Conservation (phyloP, 345 rosid species). For the Gossypium raimondii region DNA sequence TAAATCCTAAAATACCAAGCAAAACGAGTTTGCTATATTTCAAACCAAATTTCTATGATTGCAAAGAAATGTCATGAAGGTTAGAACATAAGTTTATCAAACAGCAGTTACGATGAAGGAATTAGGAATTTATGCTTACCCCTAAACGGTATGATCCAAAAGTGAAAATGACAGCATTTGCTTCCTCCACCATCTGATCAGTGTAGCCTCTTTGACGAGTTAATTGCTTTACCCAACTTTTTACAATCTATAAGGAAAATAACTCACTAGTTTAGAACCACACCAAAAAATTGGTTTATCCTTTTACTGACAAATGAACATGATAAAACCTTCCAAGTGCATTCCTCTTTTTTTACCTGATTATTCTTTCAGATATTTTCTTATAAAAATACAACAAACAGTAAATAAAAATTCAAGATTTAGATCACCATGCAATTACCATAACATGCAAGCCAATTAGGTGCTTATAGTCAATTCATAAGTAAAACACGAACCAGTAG, state of each 20-base stretch:
- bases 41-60: background rate
- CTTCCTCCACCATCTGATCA: constrained; percentile 92
- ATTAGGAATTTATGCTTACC: constrained; percentile 40
- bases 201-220: constrained; percentile 68
- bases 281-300: background rate
- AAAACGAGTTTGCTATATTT: background rate
- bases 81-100: background rate
- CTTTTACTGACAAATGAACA: background rate
- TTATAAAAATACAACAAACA: background rate
- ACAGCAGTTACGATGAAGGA: background rate
- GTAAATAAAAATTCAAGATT: background rate
- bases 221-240: constrained; percentile 77
- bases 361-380: background rate
- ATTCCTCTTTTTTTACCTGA: background rate
- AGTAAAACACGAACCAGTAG: background rate
- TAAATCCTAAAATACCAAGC: background rate
- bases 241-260: constrained; percentile 50
- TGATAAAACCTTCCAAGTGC: background rate
- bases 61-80: background rate
- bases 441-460: background rate
- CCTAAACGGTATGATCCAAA: constrained; percentile 95
- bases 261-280: background rate
- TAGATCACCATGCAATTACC: background rate
- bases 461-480: background rate
- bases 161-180: constrained; percentile 84